phyloP scores from a whole-genome alignment of 1,139 yeast species.

The Candida mesenterica region DNA sequence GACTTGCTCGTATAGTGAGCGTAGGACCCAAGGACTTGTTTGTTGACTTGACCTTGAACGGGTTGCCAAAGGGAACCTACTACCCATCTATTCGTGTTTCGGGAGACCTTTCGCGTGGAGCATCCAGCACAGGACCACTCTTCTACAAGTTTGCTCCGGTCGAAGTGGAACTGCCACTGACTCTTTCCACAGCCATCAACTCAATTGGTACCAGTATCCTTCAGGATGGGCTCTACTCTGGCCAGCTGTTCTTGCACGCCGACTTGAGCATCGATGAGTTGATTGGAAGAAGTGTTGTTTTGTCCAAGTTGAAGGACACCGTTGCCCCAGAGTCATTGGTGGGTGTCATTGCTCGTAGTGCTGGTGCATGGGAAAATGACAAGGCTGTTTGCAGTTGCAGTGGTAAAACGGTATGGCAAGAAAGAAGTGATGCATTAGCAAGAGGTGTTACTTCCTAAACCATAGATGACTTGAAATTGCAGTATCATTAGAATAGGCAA shows the following conservation, averaged over 20 bases:
- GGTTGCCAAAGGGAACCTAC: conserved; percentile 62
- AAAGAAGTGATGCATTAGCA: conserved; percentile 67
- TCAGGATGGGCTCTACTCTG: conserved; percentile 35
- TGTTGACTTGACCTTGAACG: conserved; percentile 77
- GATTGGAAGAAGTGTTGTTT: conserved; percentile 78
- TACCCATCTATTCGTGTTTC: conserved; percentile 65
- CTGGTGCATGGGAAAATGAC: conserved; percentile 96
- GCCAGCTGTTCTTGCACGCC: conserved; percentile 65
- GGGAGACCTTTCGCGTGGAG: conserved; percentile 79
- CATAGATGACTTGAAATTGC: too few relatives aligned
- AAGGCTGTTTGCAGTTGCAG: conserved; percentile 92
- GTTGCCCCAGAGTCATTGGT: conserved; percentile 51
- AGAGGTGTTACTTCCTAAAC: conserved; percentile 44
- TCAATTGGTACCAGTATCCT: conserved; percentile 38
- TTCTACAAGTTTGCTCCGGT: conserved; percentile 49
- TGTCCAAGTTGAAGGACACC: conserved; percentile 44
- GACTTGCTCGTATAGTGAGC: conserved; percentile 84
- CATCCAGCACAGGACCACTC: conserved; percentile 61
- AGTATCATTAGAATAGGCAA: neutral
- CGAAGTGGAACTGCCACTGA: conserved; percentile 34
- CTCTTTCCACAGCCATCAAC: conserved; percentile 31
- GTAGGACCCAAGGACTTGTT: conserved; percentile 50
- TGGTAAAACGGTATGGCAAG: conserved; percentile 96
- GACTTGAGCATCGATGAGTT: conserved; percentile 57
- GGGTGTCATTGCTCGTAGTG: conserved; percentile 93